Conservation (phyloP, 306 rosid genomes). For the Gynostemma pentaphyllum region DNA sequence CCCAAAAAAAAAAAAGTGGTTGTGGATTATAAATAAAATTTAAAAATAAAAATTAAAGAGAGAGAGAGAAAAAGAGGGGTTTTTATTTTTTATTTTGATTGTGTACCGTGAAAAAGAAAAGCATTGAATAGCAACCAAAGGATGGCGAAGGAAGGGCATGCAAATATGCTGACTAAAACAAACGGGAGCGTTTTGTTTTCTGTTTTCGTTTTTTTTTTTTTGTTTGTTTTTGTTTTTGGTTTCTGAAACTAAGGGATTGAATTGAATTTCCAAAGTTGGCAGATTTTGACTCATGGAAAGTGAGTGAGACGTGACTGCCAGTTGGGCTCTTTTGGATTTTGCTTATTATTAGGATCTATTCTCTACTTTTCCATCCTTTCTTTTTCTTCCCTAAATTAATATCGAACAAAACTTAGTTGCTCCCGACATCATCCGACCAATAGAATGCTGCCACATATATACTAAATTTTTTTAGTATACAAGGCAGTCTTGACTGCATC, state of each 20-base stretch:
- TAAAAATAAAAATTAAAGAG: background rate
- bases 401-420: background rate
- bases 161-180: conserved; percentile 3
- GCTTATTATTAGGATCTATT: background rate
- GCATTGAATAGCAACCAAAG: no score
- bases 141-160: background rate
- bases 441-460: no score
- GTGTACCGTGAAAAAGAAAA: no score
- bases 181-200: background rate
- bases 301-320: background rate
- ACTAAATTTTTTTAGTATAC: no score
- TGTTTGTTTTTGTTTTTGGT: no score
- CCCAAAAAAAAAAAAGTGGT: background rate
- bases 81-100: background rate
- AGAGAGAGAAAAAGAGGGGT: background rate
- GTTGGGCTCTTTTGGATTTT: background rate
- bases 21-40: no score
- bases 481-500: no score
- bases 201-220: background rate
- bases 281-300: background rate
- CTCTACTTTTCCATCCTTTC: background rate
- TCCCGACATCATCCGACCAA: no score
- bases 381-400: background rate
- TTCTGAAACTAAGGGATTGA: background rate
- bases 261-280: background rate